Percentiles rank a stretch among this genome's conserved stretches.
Evolutionary conservation across 2,329 filamentous ascomycete genomes (phyloP).

Genomic region (Cytospora chrysosperma): DNA sequence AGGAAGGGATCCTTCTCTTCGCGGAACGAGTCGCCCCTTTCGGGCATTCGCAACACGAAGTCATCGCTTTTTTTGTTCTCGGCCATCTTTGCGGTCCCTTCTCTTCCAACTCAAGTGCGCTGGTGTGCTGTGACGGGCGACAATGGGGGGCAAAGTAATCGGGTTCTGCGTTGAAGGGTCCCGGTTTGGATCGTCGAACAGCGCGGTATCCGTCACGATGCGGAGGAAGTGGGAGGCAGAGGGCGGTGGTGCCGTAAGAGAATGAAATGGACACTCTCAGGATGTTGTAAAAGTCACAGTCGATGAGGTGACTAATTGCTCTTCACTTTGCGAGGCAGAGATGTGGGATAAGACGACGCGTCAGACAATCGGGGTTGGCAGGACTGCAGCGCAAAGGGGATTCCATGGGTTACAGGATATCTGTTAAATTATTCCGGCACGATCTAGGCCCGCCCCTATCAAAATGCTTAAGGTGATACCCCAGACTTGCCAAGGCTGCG

Average conservation of each 20-base stretch:
- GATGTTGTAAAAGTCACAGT: neutral
- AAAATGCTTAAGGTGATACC: neutral
- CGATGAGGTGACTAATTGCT: neutral
- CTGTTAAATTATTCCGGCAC: constrained; percentile 17
- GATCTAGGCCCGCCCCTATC: neutral
- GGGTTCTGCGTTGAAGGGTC: neutral
- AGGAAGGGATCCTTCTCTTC: constrained; percentile 54
- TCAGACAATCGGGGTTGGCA: neutral
- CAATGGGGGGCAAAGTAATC: neutral
- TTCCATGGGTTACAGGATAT: constrained; percentile 10
- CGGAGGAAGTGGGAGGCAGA: neutral
- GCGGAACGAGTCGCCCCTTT: constrained; percentile 52
- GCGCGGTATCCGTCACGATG: neutral
- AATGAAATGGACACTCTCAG: neutral
- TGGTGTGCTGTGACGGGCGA: neutral
- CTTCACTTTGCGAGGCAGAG: constrained; percentile 1
- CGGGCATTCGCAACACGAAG: constrained; percentile 69
- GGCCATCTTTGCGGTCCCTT: constrained; percentile 55
- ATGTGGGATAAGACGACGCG: constrained; percentile 7
- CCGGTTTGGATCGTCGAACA: constrained; percentile 3
- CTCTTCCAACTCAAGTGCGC: neutral
- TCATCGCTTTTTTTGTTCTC: constrained; percentile 87
- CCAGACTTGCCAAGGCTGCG: neutral
- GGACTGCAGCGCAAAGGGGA: constrained; percentile 12
- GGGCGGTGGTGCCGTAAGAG: neutral